These are phyloP conservation scores for Lippia alba DNA, from an alignment of 305 asterid genomes.

Conservation along the genomic window DNA sequence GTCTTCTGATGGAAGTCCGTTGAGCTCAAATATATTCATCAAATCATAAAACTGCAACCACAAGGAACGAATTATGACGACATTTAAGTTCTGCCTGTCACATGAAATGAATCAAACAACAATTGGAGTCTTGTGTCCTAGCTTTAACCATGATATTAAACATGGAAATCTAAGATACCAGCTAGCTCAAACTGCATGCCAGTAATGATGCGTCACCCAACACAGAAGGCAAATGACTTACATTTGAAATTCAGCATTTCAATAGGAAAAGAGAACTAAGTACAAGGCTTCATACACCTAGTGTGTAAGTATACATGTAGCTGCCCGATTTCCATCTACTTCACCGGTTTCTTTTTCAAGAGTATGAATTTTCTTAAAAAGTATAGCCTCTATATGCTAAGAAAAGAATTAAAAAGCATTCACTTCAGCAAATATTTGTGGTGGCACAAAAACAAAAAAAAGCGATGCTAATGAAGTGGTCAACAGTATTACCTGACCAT, in stretches of 20 bases:
- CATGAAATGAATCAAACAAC: constrained; percentile 23
- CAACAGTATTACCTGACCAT: constrained; percentile 87
- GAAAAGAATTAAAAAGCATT: constrained; percentile 7
- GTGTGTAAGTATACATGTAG: constrained; percentile 1
- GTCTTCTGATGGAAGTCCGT: constrained; percentile 96
- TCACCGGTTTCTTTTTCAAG: not conserved
- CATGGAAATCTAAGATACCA: constrained; percentile 18
- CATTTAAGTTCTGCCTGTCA: constrained; percentile 26
- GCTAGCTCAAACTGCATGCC: constrained; percentile 14
- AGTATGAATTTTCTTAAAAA: constrained; percentile 21
- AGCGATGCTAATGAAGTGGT: constrained; percentile 24
- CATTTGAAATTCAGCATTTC: not conserved
- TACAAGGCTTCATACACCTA: constrained; percentile 5
- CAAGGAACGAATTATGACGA: constrained; percentile 32
- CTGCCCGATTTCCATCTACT: constrained; percentile 22
- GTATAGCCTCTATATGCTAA: not conserved
- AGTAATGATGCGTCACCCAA: constrained; percentile 6
- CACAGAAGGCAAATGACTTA: constrained; percentile 5
- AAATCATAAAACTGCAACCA: constrained; percentile 91
- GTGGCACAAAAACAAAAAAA: constrained; percentile 17
- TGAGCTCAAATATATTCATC: constrained; percentile 94
- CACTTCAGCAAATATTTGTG: not conserved
- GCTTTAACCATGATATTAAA: constrained; percentile 20
- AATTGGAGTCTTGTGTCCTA: constrained; percentile 15
- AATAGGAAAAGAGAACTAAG: constrained; percentile 21